A percentile compares a stretch with the other conserved stretches of the same genome.
phyloP scores from a whole-genome alignment of 2,329 filamentous ascomycete genomes.

The Pezicula neosporulosa region DNA sequence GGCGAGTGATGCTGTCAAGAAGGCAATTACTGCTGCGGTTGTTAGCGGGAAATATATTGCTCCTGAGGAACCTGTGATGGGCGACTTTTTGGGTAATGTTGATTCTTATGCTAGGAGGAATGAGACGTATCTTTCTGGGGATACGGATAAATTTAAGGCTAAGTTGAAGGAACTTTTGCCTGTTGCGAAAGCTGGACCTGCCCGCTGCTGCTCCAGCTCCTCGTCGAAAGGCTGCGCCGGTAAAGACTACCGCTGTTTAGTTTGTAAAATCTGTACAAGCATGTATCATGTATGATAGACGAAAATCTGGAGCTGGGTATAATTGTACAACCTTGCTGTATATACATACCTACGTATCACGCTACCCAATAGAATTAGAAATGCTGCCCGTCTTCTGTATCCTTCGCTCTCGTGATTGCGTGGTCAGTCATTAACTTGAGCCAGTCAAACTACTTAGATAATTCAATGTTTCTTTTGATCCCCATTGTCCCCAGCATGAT shows the following conservation, averaged over 20 bases:
- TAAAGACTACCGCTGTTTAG: background rate
- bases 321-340: conserved; percentile 16
- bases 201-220: background rate
- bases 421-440: too few species aligned
- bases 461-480: too few species aligned
- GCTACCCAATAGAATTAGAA: background rate
- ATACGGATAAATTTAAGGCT: conserved; percentile 21
- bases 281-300: conserved; percentile 7
- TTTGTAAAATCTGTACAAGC: background rate
- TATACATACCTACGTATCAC: background rate
- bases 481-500: background rate
- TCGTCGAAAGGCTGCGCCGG: background rate
- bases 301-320: conserved; percentile 7
- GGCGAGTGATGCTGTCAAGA: conserved; percentile 3
- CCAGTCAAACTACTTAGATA: too few species aligned
- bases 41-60: conserved; percentile 25
- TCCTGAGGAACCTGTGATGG: conserved; percentile 10
- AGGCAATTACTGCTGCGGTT: conserved; percentile 13
- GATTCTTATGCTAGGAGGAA: conserved; percentile 23
- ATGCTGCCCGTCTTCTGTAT: too few species aligned
- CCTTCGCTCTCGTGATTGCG: too few species aligned
- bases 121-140: conserved; percentile 26
- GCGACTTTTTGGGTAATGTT: conserved; percentile 19
- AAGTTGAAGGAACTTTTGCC: conserved; percentile 25
- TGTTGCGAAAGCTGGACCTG: background rate